A percentile compares a stretch with the other conserved stretches of the same genome.
phyloP scores from a whole-genome alignment of 768 basidiomycete species.

The Nidularia sp. region DNA sequence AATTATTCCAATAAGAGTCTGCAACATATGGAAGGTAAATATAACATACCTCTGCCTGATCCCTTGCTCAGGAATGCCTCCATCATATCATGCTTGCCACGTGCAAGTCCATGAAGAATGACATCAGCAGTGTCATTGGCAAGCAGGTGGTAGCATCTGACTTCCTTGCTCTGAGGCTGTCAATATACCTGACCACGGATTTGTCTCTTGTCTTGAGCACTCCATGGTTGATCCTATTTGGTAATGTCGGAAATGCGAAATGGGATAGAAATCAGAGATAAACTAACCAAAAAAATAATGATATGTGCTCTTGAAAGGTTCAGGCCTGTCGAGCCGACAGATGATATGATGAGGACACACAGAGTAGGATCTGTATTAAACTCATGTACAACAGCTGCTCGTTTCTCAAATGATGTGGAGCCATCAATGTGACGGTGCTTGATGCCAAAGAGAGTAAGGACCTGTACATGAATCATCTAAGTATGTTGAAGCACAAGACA shows the following conservation, averaged over 20 bases:
- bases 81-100: conserved; percentile 18
- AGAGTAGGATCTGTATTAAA: neutral
- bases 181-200: conserved; percentile 18
- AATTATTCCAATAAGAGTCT: too few relatives aligned
- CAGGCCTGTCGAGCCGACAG: conserved; percentile 9
- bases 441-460: conserved; percentile 2
- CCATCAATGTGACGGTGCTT: neutral
- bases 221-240: conserved; percentile 23
- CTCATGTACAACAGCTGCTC: neutral
- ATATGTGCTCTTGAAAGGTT: conserved; percentile 6
- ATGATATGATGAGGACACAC: conserved; percentile 10
- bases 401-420: neutral
- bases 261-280: neutral
- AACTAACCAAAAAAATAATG: conserved; percentile 12
- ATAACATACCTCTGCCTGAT: too few relatives aligned
- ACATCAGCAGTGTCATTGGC: conserved; percentile 18
- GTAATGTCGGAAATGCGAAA: neutral
- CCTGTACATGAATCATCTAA: neutral
- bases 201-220: conserved; percentile 19
- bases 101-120: conserved; percentile 11
- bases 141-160: conserved; percentile 15
- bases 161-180: conserved; percentile 17
- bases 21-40: too few relatives aligned
- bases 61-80: neutral
- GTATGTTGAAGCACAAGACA: neutral